Base-by-base conservation (phyloP, 768 basidiomycete genomes). In the Botryobasidium botryosum region DNA sequence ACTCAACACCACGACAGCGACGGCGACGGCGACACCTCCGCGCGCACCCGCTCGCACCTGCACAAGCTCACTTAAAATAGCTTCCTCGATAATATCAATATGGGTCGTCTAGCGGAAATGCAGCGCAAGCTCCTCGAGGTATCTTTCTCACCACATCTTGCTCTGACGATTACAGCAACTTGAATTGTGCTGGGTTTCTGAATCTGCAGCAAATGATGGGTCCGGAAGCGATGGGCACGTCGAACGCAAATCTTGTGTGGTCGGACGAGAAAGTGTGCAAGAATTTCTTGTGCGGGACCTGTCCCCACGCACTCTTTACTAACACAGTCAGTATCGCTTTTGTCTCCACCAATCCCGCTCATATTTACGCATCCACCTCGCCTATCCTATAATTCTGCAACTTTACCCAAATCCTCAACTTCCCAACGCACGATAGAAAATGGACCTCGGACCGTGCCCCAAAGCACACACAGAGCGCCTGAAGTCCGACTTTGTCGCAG, bases 201-300 rank as follows among this genome's bases (percentile, higher is more conserved):
- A 20, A 18, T 33, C 13, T 6, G 13, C 31, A 94, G 91, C 91
- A 94, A 91, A 94, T 92, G 88, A 96, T 96, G 91, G 92, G 88
- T n/a, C 84, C 92, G 37, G 92, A 99, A 65, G 90, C 94, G 17
- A 92, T 99, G 87, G 94, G 94, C 55, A 79, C 90, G 35, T 77
- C 84, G 36, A 87, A 85, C 54, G 79, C 81, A 52, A 91, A 96
- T 64, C 69, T 94, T 48, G 76, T 79, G 51, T 91, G 90, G 84
- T 79, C 76, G 26, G 86, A 91, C 63, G 90, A 92, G 55, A 96
- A 96, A 70, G 92, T 97, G 6, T 97, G 94, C 73, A 74, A 83
- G 59, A 96, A 97, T 65, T 97, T 88, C 67, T 66, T 97, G 25
- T 96, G 92, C 56, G 94, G 94, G 43, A 91, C 86, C n/a, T 99